Percentiles rank a stretch among this genome's conserved stretches.
These are phyloP conservation scores for Komagataella kurtzmanii DNA, from an alignment of 805 yeast species.

Conservation along the genomic window DNA sequence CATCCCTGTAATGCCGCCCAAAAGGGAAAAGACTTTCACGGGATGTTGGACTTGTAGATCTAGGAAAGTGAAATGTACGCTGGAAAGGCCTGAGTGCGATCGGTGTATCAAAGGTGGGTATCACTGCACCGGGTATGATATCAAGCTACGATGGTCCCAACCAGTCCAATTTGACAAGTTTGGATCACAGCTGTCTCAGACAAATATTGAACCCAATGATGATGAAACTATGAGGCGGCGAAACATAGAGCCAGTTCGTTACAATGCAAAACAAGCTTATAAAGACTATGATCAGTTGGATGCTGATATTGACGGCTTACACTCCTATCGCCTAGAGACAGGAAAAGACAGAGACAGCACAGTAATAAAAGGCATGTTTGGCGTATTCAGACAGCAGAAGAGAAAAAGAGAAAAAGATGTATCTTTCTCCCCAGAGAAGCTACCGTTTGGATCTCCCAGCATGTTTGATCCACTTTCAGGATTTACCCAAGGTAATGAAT, in stretches of 20 bases:
- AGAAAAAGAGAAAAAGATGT: slow-evolving; percentile 6
- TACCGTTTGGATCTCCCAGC: background rate
- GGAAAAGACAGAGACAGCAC: slow-evolving; percentile 16
- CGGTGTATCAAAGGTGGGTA: slow-evolving; percentile 57
- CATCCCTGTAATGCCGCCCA: slow-evolving; percentile 7
- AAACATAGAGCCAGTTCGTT: slow-evolving; percentile 59
- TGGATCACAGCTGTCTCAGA: slow-evolving; percentile 23
- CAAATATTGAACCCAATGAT: slow-evolving; percentile 12
- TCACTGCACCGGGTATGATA: slow-evolving; percentile 71
- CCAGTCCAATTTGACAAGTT: slow-evolving; percentile 37
- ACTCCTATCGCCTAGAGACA: slow-evolving; percentile 21
- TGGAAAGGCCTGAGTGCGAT: slow-evolving; percentile 54
- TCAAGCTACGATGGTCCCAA: slow-evolving; percentile 67
- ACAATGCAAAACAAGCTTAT: slow-evolving; percentile 45
- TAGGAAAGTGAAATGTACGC: slow-evolving; percentile 72
- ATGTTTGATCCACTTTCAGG: slow-evolving; percentile 2
- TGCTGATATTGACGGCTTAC: slow-evolving; percentile 43
- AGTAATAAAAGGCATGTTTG: slow-evolving; percentile 63
- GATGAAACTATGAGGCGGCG: slow-evolving; percentile 57
- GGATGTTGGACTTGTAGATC: slow-evolving; percentile 86
- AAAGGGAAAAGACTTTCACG: slow-evolving; percentile 58
- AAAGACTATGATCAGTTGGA: slow-evolving; percentile 78
- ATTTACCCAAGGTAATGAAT: slow-evolving; percentile 34
- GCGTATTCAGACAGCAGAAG: slow-evolving; percentile 41
- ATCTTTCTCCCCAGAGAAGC: slow-evolving; percentile 3